Conservation (phyloP, 768 basidiomycete species). For the Mycena haematopus region DNA sequence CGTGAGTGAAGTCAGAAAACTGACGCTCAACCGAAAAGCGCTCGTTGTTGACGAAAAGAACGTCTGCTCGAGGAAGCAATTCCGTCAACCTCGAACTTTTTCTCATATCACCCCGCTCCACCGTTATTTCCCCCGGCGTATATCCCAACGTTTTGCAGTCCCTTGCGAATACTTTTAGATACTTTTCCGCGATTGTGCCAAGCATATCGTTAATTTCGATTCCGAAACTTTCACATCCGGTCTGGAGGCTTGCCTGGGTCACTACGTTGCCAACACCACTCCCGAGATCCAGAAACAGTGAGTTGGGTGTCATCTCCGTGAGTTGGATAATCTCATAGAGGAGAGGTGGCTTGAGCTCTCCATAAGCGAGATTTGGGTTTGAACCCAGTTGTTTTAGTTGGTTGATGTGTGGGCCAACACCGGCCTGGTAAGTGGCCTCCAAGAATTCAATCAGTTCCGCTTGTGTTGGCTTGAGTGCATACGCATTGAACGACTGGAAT, state of each 20-base stretch:
- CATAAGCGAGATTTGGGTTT: too few species aligned
- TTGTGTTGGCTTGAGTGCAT: too few species aligned
- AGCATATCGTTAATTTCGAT: neutral
- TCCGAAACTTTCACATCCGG: neutral
- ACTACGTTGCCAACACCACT: neutral
- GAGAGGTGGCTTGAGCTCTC: neutral
- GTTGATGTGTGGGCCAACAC: too few species aligned
- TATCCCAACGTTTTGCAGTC: neutral
- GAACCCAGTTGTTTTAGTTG: too few species aligned
- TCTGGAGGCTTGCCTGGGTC: neutral
- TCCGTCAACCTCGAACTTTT: neutral
- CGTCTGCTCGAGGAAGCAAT: neutral
- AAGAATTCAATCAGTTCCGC: too few species aligned
- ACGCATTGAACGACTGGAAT: too few species aligned
- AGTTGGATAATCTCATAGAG: neutral
- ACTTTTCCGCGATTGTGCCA: neutral
- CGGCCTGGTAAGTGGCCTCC: too few species aligned
- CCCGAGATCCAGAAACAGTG: too few species aligned
- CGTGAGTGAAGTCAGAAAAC: too few species aligned
- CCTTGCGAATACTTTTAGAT: neutral
- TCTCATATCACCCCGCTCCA: neutral
- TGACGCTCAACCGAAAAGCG: too few species aligned
- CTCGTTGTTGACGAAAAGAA: neutral
- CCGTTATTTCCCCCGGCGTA: neutral
- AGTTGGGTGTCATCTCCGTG: neutral